These are phyloP conservation scores for Trypethelium eluteriae DNA, from an alignment of 495 filamentous ascomycete genomes.

Conservation along the genomic window DNA sequence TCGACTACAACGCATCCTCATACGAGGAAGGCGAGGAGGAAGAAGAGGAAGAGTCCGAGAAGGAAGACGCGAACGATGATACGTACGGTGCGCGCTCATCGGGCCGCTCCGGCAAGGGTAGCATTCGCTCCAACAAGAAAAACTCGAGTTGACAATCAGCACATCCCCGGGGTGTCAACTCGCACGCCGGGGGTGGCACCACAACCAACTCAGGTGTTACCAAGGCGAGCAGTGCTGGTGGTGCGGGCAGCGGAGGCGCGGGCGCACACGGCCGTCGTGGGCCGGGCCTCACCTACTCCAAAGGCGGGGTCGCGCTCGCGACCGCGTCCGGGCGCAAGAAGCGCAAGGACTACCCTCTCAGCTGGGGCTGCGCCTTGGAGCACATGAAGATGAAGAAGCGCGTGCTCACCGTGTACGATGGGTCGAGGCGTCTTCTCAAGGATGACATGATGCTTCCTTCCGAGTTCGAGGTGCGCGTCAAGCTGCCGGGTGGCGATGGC, in stretches of 20 bases:
- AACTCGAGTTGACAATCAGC: constrained; percentile 51
- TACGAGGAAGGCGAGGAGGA: constrained; percentile 55
- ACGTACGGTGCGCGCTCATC: constrained; percentile 44
- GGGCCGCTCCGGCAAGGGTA: constrained; percentile 16
- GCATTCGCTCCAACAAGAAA: constrained; percentile 6
- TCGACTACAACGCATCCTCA: constrained; percentile 39
- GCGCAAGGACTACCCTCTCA: constrained; percentile 81
- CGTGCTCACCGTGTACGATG: constrained; percentile 87
- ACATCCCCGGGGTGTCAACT: constrained; percentile 47
- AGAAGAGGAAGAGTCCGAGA: constrained; percentile 56
- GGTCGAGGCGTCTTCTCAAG: constrained; percentile 79
- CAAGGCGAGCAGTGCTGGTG: constrained; percentile 18
- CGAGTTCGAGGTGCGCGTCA: constrained; percentile 86
- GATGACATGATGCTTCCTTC: constrained; percentile 99
- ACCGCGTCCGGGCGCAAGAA: constrained; percentile 62
- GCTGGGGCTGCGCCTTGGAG: constrained; percentile 82
- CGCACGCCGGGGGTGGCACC: constrained; percentile 49
- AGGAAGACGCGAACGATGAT: constrained; percentile 52
- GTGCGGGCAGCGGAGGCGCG: background rate
- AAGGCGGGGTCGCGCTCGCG: constrained; percentile 43
- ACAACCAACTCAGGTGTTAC: constrained; percentile 20
- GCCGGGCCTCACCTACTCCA: constrained; percentile 41
- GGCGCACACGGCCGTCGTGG: constrained; percentile 22
- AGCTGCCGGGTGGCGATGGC: constrained; percentile 54
- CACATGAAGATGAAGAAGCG: constrained; percentile 98